Base-by-base conservation (phyloP, 2,329 filamentous ascomycete genomes). In the Fusarium ramigenum region DNA sequence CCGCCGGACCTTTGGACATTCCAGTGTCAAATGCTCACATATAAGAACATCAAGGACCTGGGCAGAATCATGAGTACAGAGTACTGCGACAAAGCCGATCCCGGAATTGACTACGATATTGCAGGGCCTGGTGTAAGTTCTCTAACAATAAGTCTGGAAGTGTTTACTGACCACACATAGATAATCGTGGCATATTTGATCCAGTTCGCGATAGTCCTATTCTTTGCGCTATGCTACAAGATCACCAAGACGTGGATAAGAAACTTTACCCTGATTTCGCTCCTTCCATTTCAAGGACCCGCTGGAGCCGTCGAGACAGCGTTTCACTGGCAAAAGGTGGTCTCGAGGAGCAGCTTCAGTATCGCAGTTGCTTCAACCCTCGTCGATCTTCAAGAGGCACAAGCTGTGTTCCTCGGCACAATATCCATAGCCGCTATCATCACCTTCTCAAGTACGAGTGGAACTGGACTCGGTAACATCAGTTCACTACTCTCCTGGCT, bases 71-170 rank as follows among this genome's bases (percentile, higher is more conserved):
- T 64, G 58, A 11, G 57, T 2, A 16, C 25, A 0, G 28, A 43
- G 0, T 65, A 72, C 9, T 72, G 64, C 18, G 12, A 28, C 0
- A 42, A 50, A 4, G 68, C 44, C 2, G 46, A 37, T 9, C 23
- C 52, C 5, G 50, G 59, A 2, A 28, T 73, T 1, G 70, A 74
- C 7, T 59, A 30, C 2, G 70, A 74, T 30, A 70, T 74, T 11
- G 71, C 70, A 3, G 71, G 71, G 2, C 71, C 63, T 3, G 66
- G 70, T 1, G 62, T 72, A 0, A 25, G 60, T 43, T 10, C 12
- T n/a, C 0, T 4, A 11, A 40, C 1, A 32, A 4, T 4, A 12
- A 32, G 30, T 2, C 10, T 12, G 30, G 10, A 32, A 32, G 30
- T 2, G 25, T 11, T 32, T 32, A 12, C 30, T 32, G 9, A 32